Conservation (phyloP, 2,329 filamentous ascomycete genomes). For the Coleophoma eucalyptorum region DNA sequence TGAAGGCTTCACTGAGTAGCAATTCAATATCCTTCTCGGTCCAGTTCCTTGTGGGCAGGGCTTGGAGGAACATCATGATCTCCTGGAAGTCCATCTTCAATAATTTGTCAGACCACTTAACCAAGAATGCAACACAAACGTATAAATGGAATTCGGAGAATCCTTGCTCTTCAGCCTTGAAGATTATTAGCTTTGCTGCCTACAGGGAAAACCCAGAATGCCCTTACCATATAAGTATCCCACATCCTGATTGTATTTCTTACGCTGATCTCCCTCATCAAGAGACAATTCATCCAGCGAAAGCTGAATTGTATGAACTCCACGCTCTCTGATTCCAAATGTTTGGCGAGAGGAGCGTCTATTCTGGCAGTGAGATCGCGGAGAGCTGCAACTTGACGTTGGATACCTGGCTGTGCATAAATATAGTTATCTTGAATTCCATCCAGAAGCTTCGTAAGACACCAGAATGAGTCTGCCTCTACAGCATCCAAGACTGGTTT, state of each 20-base stretch:
- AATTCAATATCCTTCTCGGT: constrained; percentile 98
- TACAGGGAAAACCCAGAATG: no score
- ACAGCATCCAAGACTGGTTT: constrained; percentile 90
- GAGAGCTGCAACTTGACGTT: constrained; percentile 84
- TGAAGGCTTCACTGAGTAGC: constrained; percentile 91
- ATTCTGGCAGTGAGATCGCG: constrained; percentile 90
- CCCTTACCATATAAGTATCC: constrained; percentile 92
- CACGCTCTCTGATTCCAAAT: constrained; percentile 85
- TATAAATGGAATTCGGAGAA: constrained; percentile 99
- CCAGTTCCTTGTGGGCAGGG: constrained; percentile 88
- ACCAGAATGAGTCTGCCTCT: constrained; percentile 98
- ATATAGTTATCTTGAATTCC: constrained; percentile 99
- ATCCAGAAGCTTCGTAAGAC: constrained; percentile 93
- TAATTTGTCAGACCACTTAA: constrained; percentile 96
- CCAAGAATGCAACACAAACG: constrained; percentile 94
- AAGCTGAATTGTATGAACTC: constrained; percentile 99
- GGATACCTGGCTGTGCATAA: constrained; percentile 93
- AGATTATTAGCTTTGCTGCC: constrained; percentile 5
- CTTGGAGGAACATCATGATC: constrained; percentile 99
- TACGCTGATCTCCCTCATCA: constrained; percentile 97
- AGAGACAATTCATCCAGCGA: constrained; percentile 98
- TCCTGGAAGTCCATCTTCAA: constrained; percentile 98
- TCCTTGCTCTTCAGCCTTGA: constrained; percentile 91
- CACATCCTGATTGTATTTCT: constrained; percentile 98
- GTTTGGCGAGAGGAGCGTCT: constrained; percentile 77